phyloP scores from a whole-genome alignment of 176 grass and related monocot genomes.

The Lolium perenne region DNA sequence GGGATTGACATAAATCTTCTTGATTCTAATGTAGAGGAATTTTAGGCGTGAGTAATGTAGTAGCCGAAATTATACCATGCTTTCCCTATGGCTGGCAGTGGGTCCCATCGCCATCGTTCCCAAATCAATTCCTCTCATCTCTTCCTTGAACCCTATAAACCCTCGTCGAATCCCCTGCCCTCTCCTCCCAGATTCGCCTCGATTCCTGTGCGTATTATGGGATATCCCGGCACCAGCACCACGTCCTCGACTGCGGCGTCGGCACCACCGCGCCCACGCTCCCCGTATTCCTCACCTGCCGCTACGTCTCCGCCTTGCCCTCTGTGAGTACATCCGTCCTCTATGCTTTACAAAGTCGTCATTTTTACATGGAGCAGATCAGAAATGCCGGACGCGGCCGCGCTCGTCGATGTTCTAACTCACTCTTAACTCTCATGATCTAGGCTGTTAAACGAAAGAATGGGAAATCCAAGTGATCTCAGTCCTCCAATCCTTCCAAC shows the following conservation, averaged over 20 bases:
- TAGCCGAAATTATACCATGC: not conserved
- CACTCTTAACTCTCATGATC: no score
- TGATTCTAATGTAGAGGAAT: not conserved
- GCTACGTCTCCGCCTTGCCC: slow-evolving; percentile 51
- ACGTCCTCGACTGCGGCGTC: slow-evolving; percentile 79
- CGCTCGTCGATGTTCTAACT: no score
- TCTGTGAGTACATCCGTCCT: slow-evolving; percentile 11
- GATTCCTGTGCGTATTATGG: not conserved
- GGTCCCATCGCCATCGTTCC: not conserved
- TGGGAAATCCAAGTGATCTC: not conserved
- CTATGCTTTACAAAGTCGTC: not conserved
- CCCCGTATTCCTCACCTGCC: slow-evolving; percentile 62
- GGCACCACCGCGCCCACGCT: slow-evolving; percentile 67
- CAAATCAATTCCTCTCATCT: not conserved
- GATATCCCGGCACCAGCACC: slow-evolving; percentile 23
- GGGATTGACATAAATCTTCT: not conserved
- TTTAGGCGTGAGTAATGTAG: not conserved
- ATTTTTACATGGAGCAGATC: not conserved
- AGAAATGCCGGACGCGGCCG: no score
- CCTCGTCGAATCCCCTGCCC: not conserved
- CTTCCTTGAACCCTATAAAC: not conserved
- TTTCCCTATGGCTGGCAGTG: not conserved
- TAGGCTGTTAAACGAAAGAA: not conserved
- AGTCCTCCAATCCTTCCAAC: not conserved
- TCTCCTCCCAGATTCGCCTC: not conserved